These are phyloP conservation scores for Monascus ruber DNA, from an alignment of 2,329 filamentous ascomycete genomes.

Conservation along the genomic window DNA sequence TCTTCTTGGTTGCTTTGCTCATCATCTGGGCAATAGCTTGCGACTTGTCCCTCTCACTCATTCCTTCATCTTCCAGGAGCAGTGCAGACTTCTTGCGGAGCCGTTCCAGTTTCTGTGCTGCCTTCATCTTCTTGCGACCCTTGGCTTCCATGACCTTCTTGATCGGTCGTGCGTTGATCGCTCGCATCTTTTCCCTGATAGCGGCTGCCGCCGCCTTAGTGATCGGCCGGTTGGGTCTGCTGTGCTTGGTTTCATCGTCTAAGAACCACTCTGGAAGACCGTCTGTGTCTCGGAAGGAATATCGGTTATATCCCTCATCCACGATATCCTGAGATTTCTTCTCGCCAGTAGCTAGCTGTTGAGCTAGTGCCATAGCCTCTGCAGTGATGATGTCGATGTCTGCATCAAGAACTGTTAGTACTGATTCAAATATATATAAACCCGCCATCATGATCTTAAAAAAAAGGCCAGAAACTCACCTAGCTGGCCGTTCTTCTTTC, in stretches of 20 bases:
- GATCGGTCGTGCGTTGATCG: slow-evolving; percentile 89
- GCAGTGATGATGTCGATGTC: slow-evolving; percentile 99
- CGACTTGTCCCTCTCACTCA: slow-evolving; percentile 95
- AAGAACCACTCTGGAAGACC: slow-evolving; percentile 96
- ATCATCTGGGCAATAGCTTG: slow-evolving; percentile 71
- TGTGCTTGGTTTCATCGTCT: slow-evolving; percentile 79
- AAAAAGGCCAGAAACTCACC: slow-evolving; percentile 18
- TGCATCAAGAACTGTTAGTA: slow-evolving; percentile 17
- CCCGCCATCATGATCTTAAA: no score
- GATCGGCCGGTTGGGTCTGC: slow-evolving; percentile 77
- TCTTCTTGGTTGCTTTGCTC: slow-evolving; percentile 72
- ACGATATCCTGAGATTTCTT: slow-evolving; percentile 67
- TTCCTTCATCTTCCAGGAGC: slow-evolving; percentile 74
- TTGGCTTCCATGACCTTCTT: slow-evolving; percentile 98
- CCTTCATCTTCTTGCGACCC: slow-evolving; percentile 93
- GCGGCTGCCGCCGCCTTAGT: slow-evolving; percentile 79
- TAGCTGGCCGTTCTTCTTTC: slow-evolving; percentile 32
- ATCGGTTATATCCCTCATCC: slow-evolving; percentile 90
- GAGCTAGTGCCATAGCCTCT: slow-evolving; percentile 95
- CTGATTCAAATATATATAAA: no score
- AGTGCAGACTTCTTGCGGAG: slow-evolving; percentile 94
- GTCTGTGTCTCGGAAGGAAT: slow-evolving; percentile 78
- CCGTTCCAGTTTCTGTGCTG: slow-evolving; percentile 82
- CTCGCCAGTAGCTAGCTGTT: slow-evolving; percentile 77
- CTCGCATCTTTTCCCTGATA: slow-evolving; percentile 88